These are phyloP conservation scores for Termitomyces eurrhizus DNA, from an alignment of 768 basidiomycete genomes.

Conservation along the genomic window DNA sequence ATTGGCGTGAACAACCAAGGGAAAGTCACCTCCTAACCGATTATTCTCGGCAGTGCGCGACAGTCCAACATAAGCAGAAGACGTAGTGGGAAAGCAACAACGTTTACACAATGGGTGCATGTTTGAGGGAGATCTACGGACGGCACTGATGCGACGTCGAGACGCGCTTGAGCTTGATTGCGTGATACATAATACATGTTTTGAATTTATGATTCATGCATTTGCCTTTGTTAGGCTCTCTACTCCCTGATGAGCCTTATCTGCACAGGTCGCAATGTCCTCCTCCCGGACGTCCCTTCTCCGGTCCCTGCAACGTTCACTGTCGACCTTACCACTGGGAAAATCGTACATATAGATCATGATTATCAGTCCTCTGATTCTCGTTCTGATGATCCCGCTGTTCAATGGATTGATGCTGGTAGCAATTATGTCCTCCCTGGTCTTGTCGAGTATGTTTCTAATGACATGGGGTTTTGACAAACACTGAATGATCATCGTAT, in stretches of 20 bases:
- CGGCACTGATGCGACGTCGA: not conserved
- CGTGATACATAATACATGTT: too few species aligned
- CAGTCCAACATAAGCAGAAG: not conserved
- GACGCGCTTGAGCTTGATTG: not conserved
- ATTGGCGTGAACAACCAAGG: not conserved
- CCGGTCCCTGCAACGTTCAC: constrained; percentile 66
- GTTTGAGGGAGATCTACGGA: not conserved
- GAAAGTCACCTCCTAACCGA: not conserved
- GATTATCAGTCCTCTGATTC: constrained; percentile 28
- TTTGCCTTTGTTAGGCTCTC: not conserved
- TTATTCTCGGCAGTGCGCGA: not conserved
- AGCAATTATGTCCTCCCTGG: constrained; percentile 67
- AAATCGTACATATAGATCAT: constrained; percentile 48
- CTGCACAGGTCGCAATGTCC: constrained; percentile 51
- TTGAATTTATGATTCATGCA: not conserved
- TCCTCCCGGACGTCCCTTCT: constrained; percentile 46
- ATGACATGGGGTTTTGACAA: constrained; percentile 6
- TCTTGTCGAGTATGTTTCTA: constrained; percentile 64
- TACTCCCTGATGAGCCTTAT: constrained; percentile 20
- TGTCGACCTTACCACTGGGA: constrained; percentile 52
- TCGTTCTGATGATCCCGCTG: constrained; percentile 24
- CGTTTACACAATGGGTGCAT: not conserved
- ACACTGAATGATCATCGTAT: constrained; percentile 4
- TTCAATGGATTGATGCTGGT: constrained; percentile 51
- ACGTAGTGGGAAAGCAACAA: not conserved